These are phyloP conservation scores for Balansia obtecta DNA, from an alignment of 2,329 filamentous ascomycete species.

Conservation along the genomic window DNA sequence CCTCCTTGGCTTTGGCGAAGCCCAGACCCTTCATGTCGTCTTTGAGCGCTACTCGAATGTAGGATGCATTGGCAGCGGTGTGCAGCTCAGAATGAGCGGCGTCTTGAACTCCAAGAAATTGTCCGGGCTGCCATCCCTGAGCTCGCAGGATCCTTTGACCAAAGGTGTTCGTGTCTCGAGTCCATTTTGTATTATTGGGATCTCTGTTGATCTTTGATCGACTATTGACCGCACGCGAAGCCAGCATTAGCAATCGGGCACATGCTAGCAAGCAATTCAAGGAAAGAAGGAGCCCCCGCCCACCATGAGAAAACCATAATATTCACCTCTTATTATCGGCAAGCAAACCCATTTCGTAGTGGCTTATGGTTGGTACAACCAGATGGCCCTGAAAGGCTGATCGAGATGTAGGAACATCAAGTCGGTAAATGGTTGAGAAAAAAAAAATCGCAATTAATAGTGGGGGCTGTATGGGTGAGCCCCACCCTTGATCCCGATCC, in stretches of 20 bases:
- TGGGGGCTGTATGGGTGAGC: background rate
- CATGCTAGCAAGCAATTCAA: no score
- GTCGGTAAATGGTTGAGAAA: background rate
- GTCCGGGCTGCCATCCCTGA: conserved; percentile 84
- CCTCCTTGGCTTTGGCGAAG: conserved; percentile 61
- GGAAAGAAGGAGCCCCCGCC: background rate
- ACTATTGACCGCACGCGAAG: conserved; percentile 10
- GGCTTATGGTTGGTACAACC: background rate
- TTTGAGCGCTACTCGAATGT: conserved; percentile 75
- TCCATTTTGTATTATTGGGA: conserved; percentile 94
- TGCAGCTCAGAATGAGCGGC: conserved; percentile 64
- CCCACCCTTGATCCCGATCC: no score
- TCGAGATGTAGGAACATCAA: background rate
- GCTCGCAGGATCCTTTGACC: conserved; percentile 80
- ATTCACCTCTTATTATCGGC: conserved; percentile 23
- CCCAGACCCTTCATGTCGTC: conserved; percentile 88
- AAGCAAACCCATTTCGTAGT: conserved; percentile 22
- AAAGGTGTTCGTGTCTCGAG: conserved; percentile 66
- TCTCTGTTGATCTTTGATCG: conserved; percentile 68
- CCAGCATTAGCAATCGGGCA: background rate
- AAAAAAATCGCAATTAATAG: background rate
- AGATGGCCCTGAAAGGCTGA: background rate
- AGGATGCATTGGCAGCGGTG: conserved; percentile 68
- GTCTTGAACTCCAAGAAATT: conserved; percentile 66
- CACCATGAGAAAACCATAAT: background rate